These are phyloP conservation scores for Arthrobotrys musiformis DNA, from an alignment of 2,329 filamentous ascomycete genomes.

Conservation along the genomic window DNA sequence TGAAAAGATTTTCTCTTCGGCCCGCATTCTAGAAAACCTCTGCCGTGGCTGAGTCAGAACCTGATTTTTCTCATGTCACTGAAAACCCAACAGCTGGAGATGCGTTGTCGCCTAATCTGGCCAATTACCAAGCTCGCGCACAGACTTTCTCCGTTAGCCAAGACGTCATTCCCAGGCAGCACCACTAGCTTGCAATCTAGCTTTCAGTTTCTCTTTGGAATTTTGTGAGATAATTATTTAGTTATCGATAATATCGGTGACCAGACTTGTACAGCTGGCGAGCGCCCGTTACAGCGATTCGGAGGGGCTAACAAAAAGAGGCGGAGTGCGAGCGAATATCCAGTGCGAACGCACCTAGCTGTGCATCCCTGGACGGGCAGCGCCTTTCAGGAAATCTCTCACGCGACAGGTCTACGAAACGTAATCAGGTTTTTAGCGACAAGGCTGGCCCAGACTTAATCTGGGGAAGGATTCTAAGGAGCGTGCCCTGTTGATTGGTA, in stretches of 20 bases:
- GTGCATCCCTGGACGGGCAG: background rate
- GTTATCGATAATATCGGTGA: background rate
- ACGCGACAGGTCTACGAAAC: slow-evolving; percentile 14
- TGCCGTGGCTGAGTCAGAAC: slow-evolving; percentile 26
- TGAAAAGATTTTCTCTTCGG: slow-evolving; percentile 2
- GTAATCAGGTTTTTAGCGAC: background rate
- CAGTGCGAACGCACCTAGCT: background rate
- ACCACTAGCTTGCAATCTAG: background rate
- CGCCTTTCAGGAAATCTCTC: slow-evolving; percentile 8
- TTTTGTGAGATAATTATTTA: slow-evolving; percentile 17
- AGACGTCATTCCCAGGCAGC: slow-evolving; percentile 30
- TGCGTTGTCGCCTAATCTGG: slow-evolving; percentile 22
- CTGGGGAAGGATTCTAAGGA: slow-evolving; percentile 1
- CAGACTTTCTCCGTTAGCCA: background rate
- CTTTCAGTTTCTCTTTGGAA: background rate
- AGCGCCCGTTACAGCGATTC: slow-evolving; percentile 29
- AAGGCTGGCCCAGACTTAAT: slow-evolving; percentile 10
- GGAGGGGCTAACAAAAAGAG: slow-evolving; percentile 24
- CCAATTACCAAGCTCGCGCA: slow-evolving; percentile 18
- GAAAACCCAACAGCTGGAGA: slow-evolving; percentile 28
- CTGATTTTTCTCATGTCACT: slow-evolving; percentile 11
- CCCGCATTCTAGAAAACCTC: slow-evolving; percentile 30
- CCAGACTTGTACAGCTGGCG: background rate
- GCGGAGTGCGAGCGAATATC: slow-evolving; percentile 4
- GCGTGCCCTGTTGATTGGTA: background rate